Percentiles rank a stretch among this genome's conserved stretches.
These are phyloP conservation scores for Adiantum capillusveneris DNA, from an alignment of 75 land plant species.

Conservation along the genomic window DNA sequence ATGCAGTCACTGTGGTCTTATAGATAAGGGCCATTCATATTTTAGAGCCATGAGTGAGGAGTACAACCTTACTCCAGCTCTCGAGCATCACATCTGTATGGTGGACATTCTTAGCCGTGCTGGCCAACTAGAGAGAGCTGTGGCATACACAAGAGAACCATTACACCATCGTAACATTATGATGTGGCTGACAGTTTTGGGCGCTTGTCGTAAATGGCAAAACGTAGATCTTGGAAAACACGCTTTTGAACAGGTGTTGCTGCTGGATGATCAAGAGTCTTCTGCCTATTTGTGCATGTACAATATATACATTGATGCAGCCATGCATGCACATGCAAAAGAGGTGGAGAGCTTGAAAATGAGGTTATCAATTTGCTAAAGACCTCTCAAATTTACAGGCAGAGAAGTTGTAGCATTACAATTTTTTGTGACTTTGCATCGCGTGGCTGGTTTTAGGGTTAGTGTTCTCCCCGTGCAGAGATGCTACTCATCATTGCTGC, in stretches of 20 bases:
- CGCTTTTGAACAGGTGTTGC: conserved; percentile 19
- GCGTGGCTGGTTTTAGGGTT: too few species aligned
- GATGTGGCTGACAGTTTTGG: conserved; percentile 41
- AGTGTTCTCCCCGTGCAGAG: too few species aligned
- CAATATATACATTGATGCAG: too few species aligned
- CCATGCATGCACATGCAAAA: too few species aligned
- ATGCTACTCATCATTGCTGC: too few species aligned
- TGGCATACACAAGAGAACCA: conserved; percentile 19
- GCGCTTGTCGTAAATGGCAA: conserved; percentile 29
- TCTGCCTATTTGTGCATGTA: too few species aligned
- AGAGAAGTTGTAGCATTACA: too few species aligned
- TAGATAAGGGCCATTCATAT: conserved; percentile 25
- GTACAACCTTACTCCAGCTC: conserved; percentile 28
- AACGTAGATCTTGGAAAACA: conserved; percentile 31
- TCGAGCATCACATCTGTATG: conserved; percentile 47
- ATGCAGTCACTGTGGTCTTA: conserved; percentile 51
- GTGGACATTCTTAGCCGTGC: conserved; percentile 42
- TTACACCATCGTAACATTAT: conserved; percentile 42
- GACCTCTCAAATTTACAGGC: too few species aligned
- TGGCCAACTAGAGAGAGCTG: conserved; percentile 36
- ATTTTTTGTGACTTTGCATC: too few species aligned
- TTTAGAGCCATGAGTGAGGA: conserved; percentile 31
- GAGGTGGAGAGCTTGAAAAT: too few species aligned
- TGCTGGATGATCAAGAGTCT: too few species aligned
- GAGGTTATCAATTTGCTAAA: too few species aligned